These are phyloP conservation scores for Cicer cuneatum DNA, from an alignment of 306 rosid genomes.

Conservation along the genomic window DNA sequence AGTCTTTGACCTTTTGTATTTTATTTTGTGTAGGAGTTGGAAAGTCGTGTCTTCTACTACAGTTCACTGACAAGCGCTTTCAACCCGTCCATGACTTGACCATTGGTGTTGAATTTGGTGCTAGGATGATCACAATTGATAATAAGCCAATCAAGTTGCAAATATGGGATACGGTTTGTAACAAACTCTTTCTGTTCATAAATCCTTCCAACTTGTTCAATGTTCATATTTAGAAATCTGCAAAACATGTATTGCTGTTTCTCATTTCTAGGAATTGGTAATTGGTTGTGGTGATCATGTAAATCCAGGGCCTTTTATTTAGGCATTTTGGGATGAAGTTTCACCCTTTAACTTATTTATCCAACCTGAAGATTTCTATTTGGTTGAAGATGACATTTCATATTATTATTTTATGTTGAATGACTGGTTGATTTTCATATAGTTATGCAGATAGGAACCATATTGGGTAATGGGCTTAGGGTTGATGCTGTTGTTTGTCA, in stretches of 20 bases:
- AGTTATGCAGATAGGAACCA: neutral
- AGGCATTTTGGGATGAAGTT: slow-evolving; percentile 15
- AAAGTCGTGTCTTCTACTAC: slow-evolving; percentile 95
- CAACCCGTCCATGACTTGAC: slow-evolving; percentile 98
- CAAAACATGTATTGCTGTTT: neutral
- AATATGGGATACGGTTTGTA: slow-evolving; percentile 97
- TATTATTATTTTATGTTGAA: slow-evolving; percentile 22
- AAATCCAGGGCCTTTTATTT: slow-evolving; percentile 1
- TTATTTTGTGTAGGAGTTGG: slow-evolving; percentile 74
- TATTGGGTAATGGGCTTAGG: neutral
- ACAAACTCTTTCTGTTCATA: slow-evolving; percentile 17
- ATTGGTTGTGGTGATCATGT: neutral
- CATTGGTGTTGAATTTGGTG: slow-evolving; percentile 98
- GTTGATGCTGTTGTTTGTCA: neutral
- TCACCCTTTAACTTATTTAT: slow-evolving; percentile 7
- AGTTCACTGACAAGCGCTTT: slow-evolving; percentile 95
- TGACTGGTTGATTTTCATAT: slow-evolving; percentile 1
- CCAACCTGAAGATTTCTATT: neutral
- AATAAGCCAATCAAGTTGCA: slow-evolving; percentile 92
- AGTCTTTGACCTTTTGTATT: neutral
- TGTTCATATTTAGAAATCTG: neutral
- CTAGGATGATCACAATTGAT: slow-evolving; percentile 95
- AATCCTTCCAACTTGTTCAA: slow-evolving; percentile 2
- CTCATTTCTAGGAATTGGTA: slow-evolving; percentile 7
- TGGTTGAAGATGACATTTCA: slow-evolving; percentile 30